phyloP scores from a whole-genome alignment of 75 land plant genomes.

The Chamaecyparis obtusa region DNA sequence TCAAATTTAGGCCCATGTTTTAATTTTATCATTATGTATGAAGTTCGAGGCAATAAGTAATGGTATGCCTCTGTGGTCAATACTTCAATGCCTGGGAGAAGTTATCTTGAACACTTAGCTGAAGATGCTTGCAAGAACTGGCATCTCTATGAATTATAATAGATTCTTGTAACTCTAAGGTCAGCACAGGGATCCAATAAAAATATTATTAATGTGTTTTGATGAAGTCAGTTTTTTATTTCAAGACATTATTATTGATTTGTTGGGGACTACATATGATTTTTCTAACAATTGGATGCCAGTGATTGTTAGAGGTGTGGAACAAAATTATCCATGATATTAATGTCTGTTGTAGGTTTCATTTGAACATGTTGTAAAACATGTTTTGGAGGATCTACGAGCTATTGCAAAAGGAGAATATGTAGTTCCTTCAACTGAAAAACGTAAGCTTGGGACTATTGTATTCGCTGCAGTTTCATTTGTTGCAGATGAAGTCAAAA shows the following conservation, averaged over 20 bases:
- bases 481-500: conserved; percentile 48
- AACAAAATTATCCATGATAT: not conserved
- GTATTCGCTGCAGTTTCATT: conserved; percentile 77
- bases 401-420: conserved; percentile 62
- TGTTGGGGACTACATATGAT: not conserved
- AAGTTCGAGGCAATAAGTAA: not conserved
- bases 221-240: not conserved
- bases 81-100: not conserved
- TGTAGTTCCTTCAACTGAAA: conserved; percentile 43
- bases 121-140: not conserved
- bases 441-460: conserved; percentile 63
- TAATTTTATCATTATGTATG: not conserved
- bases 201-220: not conserved
- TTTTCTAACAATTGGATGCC: not conserved
- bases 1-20: not conserved
- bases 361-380: conserved; percentile 65
- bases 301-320: not conserved
- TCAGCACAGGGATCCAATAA: not conserved
- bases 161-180: not conserved
- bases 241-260: not conserved
- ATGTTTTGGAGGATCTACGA: conserved; percentile 62
- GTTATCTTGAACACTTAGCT: not conserved
- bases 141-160: not conserved
- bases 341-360: conserved; percentile 62
- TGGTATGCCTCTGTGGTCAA: not conserved